A percentile compares a stretch with the other conserved stretches of the same genome.
Evolutionary conservation across 805 yeast genomes (phyloP).

Genomic region (Tetrapisispora fleetii): DNA sequence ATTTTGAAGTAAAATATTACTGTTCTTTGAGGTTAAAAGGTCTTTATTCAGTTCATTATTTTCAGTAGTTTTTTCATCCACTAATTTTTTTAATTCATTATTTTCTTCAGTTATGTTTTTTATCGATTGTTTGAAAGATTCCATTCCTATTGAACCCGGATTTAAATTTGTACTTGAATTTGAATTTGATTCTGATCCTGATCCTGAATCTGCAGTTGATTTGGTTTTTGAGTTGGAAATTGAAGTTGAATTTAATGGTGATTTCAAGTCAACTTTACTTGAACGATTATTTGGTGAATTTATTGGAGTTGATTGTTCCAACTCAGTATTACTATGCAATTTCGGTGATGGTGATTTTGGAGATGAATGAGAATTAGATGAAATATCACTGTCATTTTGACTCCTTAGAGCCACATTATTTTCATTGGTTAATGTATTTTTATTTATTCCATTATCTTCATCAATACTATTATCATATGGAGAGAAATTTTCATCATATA

Average conservation of each 20-base stretch:
- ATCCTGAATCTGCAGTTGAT: background rate
- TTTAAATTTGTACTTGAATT: background rate
- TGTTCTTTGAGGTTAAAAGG: background rate
- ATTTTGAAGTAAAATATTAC: background rate
- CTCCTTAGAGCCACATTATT: background rate
- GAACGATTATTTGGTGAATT: background rate
- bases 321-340: background rate
- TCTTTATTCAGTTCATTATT: background rate
- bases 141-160: background rate
- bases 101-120: background rate
- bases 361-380: background rate
- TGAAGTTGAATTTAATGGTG: background rate
- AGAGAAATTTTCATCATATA: background rate
- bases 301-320: conserved; percentile 4
- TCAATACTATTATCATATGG: background rate
- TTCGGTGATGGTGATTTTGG: background rate
- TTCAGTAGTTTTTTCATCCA: background rate
- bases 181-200: background rate
- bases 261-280: background rate
- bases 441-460: background rate
- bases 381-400: background rate
- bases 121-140: background rate
- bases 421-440: background rate
- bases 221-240: background rate
- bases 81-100: background rate